Percentiles rank a stretch among this genome's conserved stretches.
Conservation (phyloP, 2,329 filamentous ascomycete species). For the Ophiostoma triangulosporum region DNA sequence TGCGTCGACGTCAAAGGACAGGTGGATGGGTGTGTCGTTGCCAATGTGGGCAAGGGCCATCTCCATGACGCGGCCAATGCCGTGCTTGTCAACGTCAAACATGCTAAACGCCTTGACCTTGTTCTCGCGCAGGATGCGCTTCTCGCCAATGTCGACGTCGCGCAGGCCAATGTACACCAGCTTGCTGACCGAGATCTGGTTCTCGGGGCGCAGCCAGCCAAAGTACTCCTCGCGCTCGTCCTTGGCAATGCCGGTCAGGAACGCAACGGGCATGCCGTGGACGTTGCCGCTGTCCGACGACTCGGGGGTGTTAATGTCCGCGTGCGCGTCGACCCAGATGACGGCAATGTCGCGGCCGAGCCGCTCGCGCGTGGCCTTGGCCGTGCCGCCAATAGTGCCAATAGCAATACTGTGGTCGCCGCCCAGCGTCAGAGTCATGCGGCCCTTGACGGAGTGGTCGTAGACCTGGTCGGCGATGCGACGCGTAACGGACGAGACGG, state of each 20-base stretch:
- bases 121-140: slow-evolving; percentile 76
- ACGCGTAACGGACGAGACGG: slow-evolving; percentile 74
- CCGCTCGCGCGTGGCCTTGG: slow-evolving; percentile 74
- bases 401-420: slow-evolving; percentile 96
- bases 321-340: slow-evolving; percentile 97
- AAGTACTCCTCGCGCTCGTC: slow-evolving; percentile 70
- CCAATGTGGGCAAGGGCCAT: slow-evolving; percentile 98
- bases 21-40: slow-evolving; percentile 85
- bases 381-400: slow-evolving; percentile 77
- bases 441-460: slow-evolving; percentile 66
- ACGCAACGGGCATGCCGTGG: slow-evolving; percentile 94
- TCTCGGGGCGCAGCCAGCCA: slow-evolving; percentile 72
- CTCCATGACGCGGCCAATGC: slow-evolving; percentile 91
- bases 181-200: slow-evolving; percentile 60
- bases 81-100: slow-evolving; percentile 90
- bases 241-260: slow-evolving; percentile 71
- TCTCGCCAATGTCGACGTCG: slow-evolving; percentile 89
- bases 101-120: slow-evolving; percentile 95
- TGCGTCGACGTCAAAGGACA: slow-evolving; percentile 94
- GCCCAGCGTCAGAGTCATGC: slow-evolving; percentile 83
- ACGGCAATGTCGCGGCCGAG: slow-evolving; percentile 69
- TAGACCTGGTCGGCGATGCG: slow-evolving; percentile 76
- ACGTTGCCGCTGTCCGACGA: slow-evolving; percentile 82
- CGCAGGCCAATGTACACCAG: slow-evolving; percentile 93
- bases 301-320: slow-evolving; percentile 96